phyloP scores from a whole-genome alignment of 1,284 basidiomycete species.

The Volvariella volvacea region DNA sequence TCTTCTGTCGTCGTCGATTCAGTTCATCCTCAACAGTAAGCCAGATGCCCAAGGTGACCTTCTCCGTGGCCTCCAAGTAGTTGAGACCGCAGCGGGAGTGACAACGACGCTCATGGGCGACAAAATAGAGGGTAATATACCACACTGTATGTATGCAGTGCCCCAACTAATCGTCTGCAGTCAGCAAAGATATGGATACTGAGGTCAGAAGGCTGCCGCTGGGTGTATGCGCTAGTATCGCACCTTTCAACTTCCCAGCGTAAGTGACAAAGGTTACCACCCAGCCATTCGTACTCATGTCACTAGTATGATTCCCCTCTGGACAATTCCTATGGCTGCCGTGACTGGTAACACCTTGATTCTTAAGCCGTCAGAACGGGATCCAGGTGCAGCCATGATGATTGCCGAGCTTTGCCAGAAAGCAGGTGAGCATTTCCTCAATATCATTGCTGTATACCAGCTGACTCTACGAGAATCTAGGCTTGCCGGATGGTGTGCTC shows the following conservation, averaged over 20 bases:
- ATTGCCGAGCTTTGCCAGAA: slow-evolving; percentile 90
- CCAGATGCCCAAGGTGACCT: slow-evolving; percentile 92
- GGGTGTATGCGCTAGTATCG: slow-evolving; percentile 79
- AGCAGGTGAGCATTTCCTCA: slow-evolving; percentile 44
- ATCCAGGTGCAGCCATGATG: slow-evolving; percentile 96
- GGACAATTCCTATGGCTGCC: slow-evolving; percentile 87
- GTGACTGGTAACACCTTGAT: slow-evolving; percentile 94
- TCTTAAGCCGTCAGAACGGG: slow-evolving; percentile 93
- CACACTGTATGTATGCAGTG: not conserved
- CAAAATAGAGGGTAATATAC: slow-evolving; percentile 74
- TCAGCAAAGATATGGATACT: slow-evolving; percentile 97
- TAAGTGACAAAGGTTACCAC: slow-evolving; percentile 26
- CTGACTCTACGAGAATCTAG: slow-evolving; percentile 31
- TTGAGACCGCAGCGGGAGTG: slow-evolving; percentile 82
- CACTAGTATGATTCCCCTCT: slow-evolving; percentile 92
- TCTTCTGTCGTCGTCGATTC: slow-evolving; percentile 2
- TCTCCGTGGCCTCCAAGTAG: slow-evolving; percentile 90
- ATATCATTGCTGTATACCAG: slow-evolving; percentile 1
- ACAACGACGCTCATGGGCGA: slow-evolving; percentile 85
- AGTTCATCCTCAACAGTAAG: not conserved
- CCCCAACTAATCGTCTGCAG: slow-evolving; percentile 28
- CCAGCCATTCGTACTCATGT: slow-evolving; percentile 11
- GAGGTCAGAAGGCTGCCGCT: slow-evolving; percentile 75
- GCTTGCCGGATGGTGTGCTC: slow-evolving; percentile 74
- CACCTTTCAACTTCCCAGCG: slow-evolving; percentile 94